These are phyloP conservation scores for Backusella morwellensis DNA, from an alignment of 192 early-diverging fungal genomes.

Conservation along the genomic window DNA sequence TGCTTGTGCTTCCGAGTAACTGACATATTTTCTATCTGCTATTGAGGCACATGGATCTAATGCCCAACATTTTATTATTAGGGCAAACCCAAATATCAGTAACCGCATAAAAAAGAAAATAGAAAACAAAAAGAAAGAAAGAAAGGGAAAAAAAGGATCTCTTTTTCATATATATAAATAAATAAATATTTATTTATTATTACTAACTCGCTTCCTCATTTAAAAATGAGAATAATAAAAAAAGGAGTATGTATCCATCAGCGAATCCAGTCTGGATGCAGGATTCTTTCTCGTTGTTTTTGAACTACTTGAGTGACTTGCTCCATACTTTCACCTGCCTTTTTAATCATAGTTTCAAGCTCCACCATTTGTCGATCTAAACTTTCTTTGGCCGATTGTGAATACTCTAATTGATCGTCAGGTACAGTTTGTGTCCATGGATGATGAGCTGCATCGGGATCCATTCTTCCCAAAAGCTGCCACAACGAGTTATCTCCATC, in stretches of 20 bases:
- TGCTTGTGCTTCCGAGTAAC: constrained; percentile 28
- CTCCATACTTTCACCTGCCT: constrained; percentile 23
- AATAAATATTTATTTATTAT: neutral
- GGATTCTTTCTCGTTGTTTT: constrained; percentile 9
- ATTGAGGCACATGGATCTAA: constrained; percentile 28
- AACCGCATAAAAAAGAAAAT: neutral
- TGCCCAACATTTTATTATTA: constrained; percentile 1
- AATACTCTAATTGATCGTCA: neutral
- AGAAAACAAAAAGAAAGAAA: neutral
- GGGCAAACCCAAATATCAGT: neutral
- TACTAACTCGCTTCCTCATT: neutral
- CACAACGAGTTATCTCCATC: neutral
- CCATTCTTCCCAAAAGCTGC: constrained; percentile 4
- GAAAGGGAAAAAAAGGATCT: neutral
- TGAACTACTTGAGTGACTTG: constrained; percentile 14
- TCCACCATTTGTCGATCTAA: constrained; percentile 19
- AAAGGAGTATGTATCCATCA: neutral
- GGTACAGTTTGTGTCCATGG: neutral
- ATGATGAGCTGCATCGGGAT: constrained; percentile 5
- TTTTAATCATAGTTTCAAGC: constrained; percentile 18
- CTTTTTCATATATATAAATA: neutral
- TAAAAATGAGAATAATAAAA: neutral
- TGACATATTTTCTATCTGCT: constrained; percentile 18
- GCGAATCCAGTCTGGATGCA: constrained; percentile 3
- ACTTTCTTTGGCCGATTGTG: neutral